Evolutionary conservation across 805 yeast genomes (phyloP).

Genomic region (Yarrowia porcina): DNA sequence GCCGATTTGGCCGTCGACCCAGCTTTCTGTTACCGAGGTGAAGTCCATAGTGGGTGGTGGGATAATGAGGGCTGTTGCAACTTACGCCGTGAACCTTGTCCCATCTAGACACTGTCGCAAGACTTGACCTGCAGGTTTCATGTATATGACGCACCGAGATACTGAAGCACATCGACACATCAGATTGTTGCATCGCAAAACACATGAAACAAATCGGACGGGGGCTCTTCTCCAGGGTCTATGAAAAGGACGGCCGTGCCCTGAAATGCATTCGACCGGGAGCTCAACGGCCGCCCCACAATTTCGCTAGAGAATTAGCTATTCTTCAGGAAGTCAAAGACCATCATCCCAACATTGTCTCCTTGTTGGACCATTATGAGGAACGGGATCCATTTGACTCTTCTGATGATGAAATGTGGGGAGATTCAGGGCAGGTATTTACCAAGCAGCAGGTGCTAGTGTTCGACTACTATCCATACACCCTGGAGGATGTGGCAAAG

Average conservation of each 20-base stretch:
- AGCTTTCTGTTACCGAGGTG: slow-evolving; percentile 20
- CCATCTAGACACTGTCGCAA: not conserved
- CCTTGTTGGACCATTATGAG: slow-evolving; percentile 34
- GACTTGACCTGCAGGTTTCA: not conserved
- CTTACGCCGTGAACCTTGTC: not conserved
- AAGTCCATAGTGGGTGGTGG: slow-evolving; percentile 1
- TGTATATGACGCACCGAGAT: not conserved
- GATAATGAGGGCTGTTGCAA: not conserved
- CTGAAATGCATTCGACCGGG: slow-evolving; percentile 50
- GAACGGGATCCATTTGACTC: slow-evolving; percentile 30
- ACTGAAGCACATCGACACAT: not conserved
- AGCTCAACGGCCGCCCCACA: slow-evolving; percentile 54
- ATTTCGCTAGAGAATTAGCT: slow-evolving; percentile 46
- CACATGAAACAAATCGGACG: slow-evolving; percentile 39
- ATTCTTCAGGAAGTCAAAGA: slow-evolving; percentile 37
- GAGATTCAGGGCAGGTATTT: slow-evolving; percentile 37
- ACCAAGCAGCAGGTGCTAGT: slow-evolving; percentile 39
- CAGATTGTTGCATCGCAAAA: not conserved
- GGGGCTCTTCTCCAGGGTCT: slow-evolving; percentile 48
- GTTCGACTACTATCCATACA: slow-evolving; percentile 35
- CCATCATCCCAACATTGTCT: slow-evolving; percentile 29
- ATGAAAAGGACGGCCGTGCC: slow-evolving; percentile 41
- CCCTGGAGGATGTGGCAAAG: slow-evolving; percentile 41
- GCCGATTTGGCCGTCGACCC: slow-evolving; percentile 41
- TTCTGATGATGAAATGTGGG: slow-evolving; percentile 37